phyloP scores from a whole-genome alignment of 495 filamentous ascomycete genomes.

The Pyrenula massariospora region DNA sequence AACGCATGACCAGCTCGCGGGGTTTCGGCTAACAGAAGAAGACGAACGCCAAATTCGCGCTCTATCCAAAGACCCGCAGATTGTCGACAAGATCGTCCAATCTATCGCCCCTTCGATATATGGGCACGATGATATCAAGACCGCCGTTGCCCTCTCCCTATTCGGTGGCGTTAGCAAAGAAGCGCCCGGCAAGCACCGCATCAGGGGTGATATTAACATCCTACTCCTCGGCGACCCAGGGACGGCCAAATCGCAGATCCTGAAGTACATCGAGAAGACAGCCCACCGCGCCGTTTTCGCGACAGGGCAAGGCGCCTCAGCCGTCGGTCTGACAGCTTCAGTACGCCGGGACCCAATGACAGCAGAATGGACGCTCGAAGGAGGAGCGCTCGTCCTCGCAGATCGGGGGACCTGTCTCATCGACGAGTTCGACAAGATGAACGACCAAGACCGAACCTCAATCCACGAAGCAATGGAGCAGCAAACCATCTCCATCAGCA shows the following conservation, averaged over 20 bases:
- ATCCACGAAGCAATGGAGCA: constrained; percentile 99
- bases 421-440: constrained; percentile 99
- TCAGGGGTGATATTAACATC: constrained; percentile 97
- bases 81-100: constrained; percentile 87
- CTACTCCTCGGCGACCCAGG: constrained; percentile 94
- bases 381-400: constrained; percentile 88
- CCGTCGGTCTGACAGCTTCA: constrained; percentile 94
- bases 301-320: constrained; percentile 92
- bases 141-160: constrained; percentile 83
- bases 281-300: constrained; percentile 97
- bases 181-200: constrained; percentile 72
- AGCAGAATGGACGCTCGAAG: constrained; percentile 95
- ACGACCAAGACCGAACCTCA: constrained; percentile 93
- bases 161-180: constrained; percentile 94
- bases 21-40: constrained; percentile 90
- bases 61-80: constrained; percentile 76
- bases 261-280: constrained; percentile 97
- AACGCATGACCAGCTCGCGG: constrained; percentile 93
- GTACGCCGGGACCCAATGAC: constrained; percentile 95
- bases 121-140: constrained; percentile 95
- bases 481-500: constrained; percentile 99
- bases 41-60: constrained; percentile 88
- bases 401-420: constrained; percentile 95
- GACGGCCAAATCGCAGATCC: constrained; percentile 95
- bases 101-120: constrained; percentile 98